Conservation (phyloP, 2,329 filamentous ascomycete genomes). For the Fusarium nelsonii region DNA sequence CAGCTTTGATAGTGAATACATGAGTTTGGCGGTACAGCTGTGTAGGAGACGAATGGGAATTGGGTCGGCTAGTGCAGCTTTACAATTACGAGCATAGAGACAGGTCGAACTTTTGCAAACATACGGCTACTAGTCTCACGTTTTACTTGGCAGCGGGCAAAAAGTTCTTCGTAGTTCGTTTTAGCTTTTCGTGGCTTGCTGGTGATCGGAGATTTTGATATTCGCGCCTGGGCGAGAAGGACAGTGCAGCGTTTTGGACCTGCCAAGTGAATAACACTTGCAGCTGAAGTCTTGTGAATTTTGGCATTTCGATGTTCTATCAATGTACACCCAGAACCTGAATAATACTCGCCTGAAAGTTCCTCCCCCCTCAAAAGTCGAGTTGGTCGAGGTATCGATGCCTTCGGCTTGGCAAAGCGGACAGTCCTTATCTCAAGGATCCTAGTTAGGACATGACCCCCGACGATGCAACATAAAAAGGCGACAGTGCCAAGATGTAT, state of each 20-base stretch:
- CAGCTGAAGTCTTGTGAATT: neutral
- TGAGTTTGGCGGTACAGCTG: neutral
- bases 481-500: conserved; percentile 21
- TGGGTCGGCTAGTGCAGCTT: conserved; percentile 8
- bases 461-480: conserved; percentile 23
- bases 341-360: neutral
- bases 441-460: conserved; percentile 30
- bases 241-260: neutral
- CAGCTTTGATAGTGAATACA: conserved; percentile 8
- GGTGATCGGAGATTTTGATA: conserved; percentile 17
- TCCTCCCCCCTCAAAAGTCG: neutral
- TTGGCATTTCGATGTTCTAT: neutral
- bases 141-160: conserved; percentile 14
- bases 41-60: conserved; percentile 10
- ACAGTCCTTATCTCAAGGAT: conserved; percentile 28
- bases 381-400: conserved; percentile 8
- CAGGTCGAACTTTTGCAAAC: conserved; percentile 19
- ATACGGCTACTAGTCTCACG: conserved; percentile 8
- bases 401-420: conserved; percentile 16
- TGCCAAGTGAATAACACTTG: neutral
- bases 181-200: conserved; percentile 12
- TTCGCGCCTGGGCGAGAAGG: conserved; percentile 8
- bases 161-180: conserved; percentile 11
- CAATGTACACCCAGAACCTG: neutral
- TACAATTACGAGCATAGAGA: neutral